Evolutionary conservation across 768 basidiomycete genomes (phyloP), one percentile per base, ranked within the genome.

Genomic region (Pisolithus microcarpus): DNA sequence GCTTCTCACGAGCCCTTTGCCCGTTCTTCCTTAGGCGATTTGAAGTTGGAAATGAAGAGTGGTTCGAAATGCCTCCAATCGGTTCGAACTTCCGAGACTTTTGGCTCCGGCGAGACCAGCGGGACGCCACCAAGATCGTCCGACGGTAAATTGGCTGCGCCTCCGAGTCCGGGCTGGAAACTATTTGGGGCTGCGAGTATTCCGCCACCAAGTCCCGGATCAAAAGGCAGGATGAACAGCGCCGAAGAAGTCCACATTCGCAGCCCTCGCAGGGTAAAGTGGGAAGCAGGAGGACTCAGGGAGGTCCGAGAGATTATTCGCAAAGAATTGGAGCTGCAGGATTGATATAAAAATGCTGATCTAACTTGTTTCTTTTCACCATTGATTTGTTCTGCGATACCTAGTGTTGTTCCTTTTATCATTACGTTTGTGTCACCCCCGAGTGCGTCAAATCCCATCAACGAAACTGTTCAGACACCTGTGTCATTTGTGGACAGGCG

Each of bases 221-320:
- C 72, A 50, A 60, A 70, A 48, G 64, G 68, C n/a, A 80, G 76
- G 58, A 64, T 79, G 49, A 78, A 83, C 50, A 85, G 81, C 56
- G 80, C 76, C 19, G 68, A 76, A 52, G 81, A 82, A 63, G 58
- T 89, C 18, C 65, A 81, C 15, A 80, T 74, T 24, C 74, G 87
- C 43, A 91, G 88, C 65, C 89, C 89, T 7, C 79, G 78, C 50
- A 71, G 79, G 53, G 82, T 91, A 34, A 85, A 81, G 61, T 75
- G 73, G 24, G 86, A 89, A 60, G 76, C 71, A 5, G 85, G 87
- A 30, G 87, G 88, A 0, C 71, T 91, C 57, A 75, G 89, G 37
- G 79, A 87, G 63, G 88, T 91, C 30, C 72, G 88, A 51, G 89
- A 91, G 67, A 83, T 87, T 60, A 87, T 91, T 61, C 76, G 87